Conservation (phyloP, 1,284 basidiomycete genomes). For the Ceratobasidium sp. region DNA sequence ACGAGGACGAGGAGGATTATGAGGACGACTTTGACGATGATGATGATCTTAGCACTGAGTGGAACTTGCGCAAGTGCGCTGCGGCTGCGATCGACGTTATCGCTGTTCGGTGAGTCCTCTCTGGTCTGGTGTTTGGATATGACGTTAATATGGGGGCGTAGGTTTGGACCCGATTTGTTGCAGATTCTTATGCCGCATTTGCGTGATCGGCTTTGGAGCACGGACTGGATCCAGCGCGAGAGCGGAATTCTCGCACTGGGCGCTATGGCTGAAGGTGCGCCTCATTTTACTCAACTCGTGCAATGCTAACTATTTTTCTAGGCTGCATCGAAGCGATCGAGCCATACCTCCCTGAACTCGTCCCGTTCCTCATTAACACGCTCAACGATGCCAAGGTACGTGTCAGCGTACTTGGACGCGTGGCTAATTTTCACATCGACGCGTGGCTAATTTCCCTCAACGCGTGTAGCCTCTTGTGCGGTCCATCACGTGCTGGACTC, state of each 20-base stretch:
- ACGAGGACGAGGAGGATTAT: conserved; percentile 87
- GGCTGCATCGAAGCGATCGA: conserved; percentile 97
- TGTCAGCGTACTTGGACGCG: conserved; percentile 24
- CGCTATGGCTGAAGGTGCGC: conserved; percentile 95
- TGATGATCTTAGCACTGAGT: conserved; percentile 97
- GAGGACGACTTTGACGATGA: conserved; percentile 92
- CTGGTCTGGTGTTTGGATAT: neutral
- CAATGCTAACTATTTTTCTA: conserved; percentile 52
- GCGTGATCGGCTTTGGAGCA: conserved; percentile 93
- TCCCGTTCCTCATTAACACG: conserved; percentile 92
- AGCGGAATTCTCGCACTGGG: conserved; percentile 96
- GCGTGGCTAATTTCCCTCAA: neutral
- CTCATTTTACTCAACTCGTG: conserved; percentile 29
- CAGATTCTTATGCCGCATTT: conserved; percentile 89
- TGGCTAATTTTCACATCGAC: neutral
- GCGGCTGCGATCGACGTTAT: conserved; percentile 98
- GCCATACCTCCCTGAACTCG: conserved; percentile 90
- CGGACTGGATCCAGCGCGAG: conserved; percentile 95
- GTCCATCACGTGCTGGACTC: conserved; percentile 99
- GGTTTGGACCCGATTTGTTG: conserved; percentile 85
- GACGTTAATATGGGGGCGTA: neutral
- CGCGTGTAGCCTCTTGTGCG: conserved; percentile 81
- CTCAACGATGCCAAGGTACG: conserved; percentile 90
- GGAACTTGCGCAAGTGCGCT: conserved; percentile 98
- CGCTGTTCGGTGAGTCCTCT: conserved; percentile 69